These are phyloP conservation scores for Pleurotus platypus DNA, from an alignment of 768 basidiomycete genomes.

Conservation along the genomic window DNA sequence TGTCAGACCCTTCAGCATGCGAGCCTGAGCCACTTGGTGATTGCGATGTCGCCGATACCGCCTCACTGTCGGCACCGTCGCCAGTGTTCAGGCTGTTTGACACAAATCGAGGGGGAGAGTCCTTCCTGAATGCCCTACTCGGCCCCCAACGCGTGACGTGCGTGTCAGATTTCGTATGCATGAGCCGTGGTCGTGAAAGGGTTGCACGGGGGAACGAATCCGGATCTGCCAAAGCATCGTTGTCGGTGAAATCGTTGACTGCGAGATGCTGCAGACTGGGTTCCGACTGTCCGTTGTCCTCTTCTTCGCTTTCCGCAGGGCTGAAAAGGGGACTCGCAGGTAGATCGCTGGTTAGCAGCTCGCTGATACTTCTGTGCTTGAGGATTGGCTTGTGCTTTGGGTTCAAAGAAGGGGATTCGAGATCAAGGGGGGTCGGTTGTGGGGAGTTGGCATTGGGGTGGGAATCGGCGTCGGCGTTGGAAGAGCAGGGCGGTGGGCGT, in stretches of 20 bases:
- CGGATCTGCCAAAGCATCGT: neutral
- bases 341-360: conserved; percentile 78
- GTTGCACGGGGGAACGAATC: neutral
- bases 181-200: conserved; percentile 50
- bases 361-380: conserved; percentile 90
- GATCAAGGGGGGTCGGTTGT: conserved; percentile 47
- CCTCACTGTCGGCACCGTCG: conserved; percentile 6
- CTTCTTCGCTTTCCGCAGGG: conserved; percentile 51
- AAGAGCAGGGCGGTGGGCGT: conserved; percentile 42
- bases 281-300: conserved; percentile 29
- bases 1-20: neutral
- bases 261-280: neutral
- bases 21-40: conserved; percentile 4
- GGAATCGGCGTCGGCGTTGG: conserved; percentile 26
- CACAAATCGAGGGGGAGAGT: conserved; percentile 67
- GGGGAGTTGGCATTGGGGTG: conserved; percentile 30
- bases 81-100: conserved; percentile 26
- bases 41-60: conserved; percentile 5
- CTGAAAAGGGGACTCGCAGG: conserved; percentile 62
- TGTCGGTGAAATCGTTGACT: neutral
- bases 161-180: conserved; percentile 88
- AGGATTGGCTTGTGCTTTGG: conserved; percentile 78
- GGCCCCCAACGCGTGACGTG: conserved; percentile 61
- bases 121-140: conserved; percentile 50
- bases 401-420: conserved; percentile 26